These are phyloP conservation scores for Pythium brassicae DNA, from an alignment of 352 stramenopile genomes.

Conservation along the genomic window DNA sequence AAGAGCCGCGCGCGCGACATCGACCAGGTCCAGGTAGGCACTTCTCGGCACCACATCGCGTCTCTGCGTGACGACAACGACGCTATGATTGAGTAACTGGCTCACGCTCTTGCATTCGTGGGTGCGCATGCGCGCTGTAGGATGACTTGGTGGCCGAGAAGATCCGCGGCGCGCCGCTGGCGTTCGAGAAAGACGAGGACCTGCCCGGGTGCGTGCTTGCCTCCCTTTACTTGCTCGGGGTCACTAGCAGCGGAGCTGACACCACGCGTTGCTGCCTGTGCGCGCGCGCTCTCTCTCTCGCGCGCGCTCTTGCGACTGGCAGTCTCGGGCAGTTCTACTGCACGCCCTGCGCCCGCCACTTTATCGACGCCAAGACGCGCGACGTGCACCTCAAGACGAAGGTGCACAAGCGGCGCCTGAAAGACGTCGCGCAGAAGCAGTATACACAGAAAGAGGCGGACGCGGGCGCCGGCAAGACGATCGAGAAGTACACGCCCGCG, in stretches of 20 bases:
- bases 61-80: neutral
- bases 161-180: slow-evolving; percentile 45
- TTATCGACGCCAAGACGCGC: slow-evolving; percentile 77
- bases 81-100: neutral
- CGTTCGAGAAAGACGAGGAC: slow-evolving; percentile 81
- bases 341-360: slow-evolving; percentile 81
- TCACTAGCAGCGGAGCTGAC: too few relatives aligned
- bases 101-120: too few relatives aligned
- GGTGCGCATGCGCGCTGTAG: slow-evolving; percentile 16
- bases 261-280: too few relatives aligned
- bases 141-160: slow-evolving; percentile 75
- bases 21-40: slow-evolving; percentile 76
- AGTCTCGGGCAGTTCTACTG: slow-evolving; percentile 87
- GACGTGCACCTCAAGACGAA: slow-evolving; percentile 81
- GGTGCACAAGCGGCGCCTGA: slow-evolving; percentile 85
- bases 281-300: neutral
- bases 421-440: slow-evolving; percentile 87
- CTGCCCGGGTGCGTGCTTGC: slow-evolving; percentile 55
- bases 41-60: too few relatives aligned
- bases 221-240: too few relatives aligned
- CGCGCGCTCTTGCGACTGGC: neutral
- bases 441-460: slow-evolving; percentile 86
- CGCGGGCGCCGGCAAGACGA: slow-evolving; percentile 56
- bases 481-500: slow-evolving; percentile 68
- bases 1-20: slow-evolving; percentile 78